A percentile compares a stretch with the other conserved stretches of the same genome.
Evolutionary conservation across 495 filamentous ascomycete species (phyloP).

Genomic region (Aspergillus affinis): DNA sequence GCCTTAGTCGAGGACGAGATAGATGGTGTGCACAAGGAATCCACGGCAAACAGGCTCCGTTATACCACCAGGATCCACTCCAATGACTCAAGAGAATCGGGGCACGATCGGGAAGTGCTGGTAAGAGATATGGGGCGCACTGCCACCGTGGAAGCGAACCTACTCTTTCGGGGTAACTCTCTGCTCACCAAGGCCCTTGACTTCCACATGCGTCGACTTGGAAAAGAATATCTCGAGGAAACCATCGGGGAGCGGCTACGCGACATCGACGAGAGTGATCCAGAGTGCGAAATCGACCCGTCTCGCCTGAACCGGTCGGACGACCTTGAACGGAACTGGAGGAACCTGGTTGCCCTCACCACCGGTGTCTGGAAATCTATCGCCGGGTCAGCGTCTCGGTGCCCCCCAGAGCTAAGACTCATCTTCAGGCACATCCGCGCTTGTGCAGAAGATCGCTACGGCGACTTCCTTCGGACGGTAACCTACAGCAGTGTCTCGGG

Average conservation of each 20-base stretch:
- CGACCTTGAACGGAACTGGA: constrained; percentile 83
- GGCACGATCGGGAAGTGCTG: constrained; percentile 59
- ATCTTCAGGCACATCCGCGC: constrained; percentile 91
- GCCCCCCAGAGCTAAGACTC: constrained; percentile 80
- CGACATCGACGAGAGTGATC: constrained; percentile 84
- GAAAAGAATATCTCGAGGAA: constrained; percentile 90
- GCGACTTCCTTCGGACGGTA: constrained; percentile 90
- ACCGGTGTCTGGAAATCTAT: constrained; percentile 85
- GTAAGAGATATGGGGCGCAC: constrained; percentile 59
- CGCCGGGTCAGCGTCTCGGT: constrained; percentile 63
- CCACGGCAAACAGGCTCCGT: constrained; percentile 61
- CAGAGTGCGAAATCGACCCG: constrained; percentile 94
- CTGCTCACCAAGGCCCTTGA: constrained; percentile 92
- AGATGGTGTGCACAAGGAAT: constrained; percentile 82
- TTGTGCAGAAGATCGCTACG: constrained; percentile 94
- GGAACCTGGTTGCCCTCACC: constrained; percentile 70
- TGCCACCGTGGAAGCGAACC: constrained; percentile 76
- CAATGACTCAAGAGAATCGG: constrained; percentile 69
- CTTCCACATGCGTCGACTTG: constrained; percentile 90
- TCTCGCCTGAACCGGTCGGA: constrained; percentile 64
- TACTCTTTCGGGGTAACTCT: constrained; percentile 94
- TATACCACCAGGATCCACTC: constrained; percentile 77
- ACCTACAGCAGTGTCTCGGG: constrained; percentile 95
- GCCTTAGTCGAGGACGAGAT: constrained; percentile 95
- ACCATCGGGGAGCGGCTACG: constrained; percentile 79